phyloP scores from a whole-genome alignment of 2,329 filamentous ascomycete genomes.

The Verticillium zaregamsianum region DNA sequence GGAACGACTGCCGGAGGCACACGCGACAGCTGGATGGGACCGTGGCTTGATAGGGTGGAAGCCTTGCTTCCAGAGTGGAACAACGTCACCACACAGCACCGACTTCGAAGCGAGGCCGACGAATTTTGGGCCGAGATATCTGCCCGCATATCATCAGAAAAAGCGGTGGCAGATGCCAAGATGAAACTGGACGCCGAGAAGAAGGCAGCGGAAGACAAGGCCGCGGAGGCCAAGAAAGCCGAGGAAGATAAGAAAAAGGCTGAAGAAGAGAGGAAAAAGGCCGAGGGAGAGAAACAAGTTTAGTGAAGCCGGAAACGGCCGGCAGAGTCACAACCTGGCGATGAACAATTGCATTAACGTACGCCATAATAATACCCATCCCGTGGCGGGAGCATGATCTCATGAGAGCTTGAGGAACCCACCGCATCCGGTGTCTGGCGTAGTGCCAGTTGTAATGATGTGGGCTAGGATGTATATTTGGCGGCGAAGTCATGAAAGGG shows the following conservation, averaged over 20 bases:
- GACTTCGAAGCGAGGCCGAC: slow-evolving; percentile 11
- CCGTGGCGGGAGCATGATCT: background rate
- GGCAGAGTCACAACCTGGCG: background rate
- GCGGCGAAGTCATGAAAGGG: too few species aligned
- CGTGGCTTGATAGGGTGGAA: slow-evolving; percentile 22
- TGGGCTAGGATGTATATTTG: too few species aligned
- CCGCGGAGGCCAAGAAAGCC: background rate
- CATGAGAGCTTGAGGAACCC: too few species aligned
- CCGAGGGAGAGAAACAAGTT: slow-evolving; percentile 4
- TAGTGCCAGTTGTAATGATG: too few species aligned
- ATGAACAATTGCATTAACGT: background rate
- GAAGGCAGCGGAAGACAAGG: slow-evolving; percentile 9
- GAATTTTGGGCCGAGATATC: slow-evolving; percentile 17
- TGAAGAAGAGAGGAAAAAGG: slow-evolving; percentile 10
- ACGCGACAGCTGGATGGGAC: slow-evolving; percentile 25
- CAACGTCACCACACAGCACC: slow-evolving; percentile 15
- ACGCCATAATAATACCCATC: background rate
- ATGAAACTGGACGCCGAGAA: slow-evolving; percentile 6
- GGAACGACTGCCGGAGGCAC: slow-evolving; percentile 18
- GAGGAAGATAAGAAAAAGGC: slow-evolving; percentile 7
- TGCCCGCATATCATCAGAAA: slow-evolving; percentile 3
- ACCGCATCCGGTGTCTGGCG: too few species aligned
- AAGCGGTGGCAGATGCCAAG: slow-evolving; percentile 3
- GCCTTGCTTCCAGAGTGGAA: slow-evolving; percentile 21
- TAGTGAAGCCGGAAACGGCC: background rate